Percentiles rank a stretch among this genome's conserved stretches.
Conservation (phyloP, 2,329 filamentous ascomycete genomes). For the Talaromyces verruculosus region DNA sequence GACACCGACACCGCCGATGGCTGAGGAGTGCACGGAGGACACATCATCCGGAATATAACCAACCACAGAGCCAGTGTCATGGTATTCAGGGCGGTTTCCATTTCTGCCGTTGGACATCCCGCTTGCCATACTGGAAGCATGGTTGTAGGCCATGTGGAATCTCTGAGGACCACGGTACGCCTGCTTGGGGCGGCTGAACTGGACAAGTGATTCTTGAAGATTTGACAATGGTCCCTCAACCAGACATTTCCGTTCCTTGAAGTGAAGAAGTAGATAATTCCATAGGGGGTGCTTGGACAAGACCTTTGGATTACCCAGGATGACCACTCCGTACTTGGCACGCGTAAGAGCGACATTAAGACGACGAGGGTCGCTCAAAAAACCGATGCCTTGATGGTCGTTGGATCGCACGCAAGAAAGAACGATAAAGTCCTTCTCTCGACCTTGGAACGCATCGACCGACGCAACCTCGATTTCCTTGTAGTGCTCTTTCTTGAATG, state of each 20-base stretch:
- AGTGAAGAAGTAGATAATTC: conserved; percentile 92
- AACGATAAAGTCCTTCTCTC: conserved; percentile 99
- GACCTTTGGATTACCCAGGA: conserved; percentile 96
- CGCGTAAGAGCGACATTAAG: conserved; percentile 95
- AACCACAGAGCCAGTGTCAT: conserved; percentile 82
- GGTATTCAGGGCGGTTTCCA: conserved; percentile 54
- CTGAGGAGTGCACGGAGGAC: conserved; percentile 90
- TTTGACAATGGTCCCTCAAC: conserved; percentile 95
- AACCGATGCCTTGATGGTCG: conserved; percentile 97
- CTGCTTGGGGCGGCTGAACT: conserved; percentile 92
- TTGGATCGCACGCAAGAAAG: conserved; percentile 97
- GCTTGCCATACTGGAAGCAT: conserved; percentile 60
- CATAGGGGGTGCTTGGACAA: conserved; percentile 96
- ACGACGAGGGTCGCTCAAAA: conserved; percentile 94
- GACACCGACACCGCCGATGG: conserved; percentile 80
- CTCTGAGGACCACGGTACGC: conserved; percentile 85
- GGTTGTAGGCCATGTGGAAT: conserved; percentile 76
- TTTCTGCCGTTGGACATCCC: conserved; percentile 54
- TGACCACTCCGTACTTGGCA: conserved; percentile 94
- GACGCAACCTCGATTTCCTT: conserved; percentile 98
- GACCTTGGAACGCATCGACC: conserved; percentile 96
- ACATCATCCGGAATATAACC: conserved; percentile 97
- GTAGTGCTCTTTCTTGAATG: conserved; percentile 97
- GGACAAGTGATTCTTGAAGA: conserved; percentile 89
- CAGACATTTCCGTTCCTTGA: conserved; percentile 94